Percentiles rank a stretch among this genome's conserved stretches.
These are phyloP conservation scores for Tetraselmis chui DNA, from an alignment of 139 green algal species.

Conservation along the genomic window DNA sequence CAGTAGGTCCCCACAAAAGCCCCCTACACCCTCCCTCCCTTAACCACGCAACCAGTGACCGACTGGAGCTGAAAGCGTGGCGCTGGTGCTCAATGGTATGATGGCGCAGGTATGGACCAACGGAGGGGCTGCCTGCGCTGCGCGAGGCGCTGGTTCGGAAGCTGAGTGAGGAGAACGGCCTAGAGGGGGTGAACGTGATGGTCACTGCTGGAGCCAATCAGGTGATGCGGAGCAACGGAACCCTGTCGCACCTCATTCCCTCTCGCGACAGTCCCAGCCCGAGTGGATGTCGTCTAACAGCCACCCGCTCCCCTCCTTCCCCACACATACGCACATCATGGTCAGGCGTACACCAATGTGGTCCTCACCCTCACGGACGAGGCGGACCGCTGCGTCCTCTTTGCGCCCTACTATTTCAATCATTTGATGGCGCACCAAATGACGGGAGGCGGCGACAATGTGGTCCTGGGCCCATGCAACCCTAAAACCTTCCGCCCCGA, in stretches of 20 bases:
- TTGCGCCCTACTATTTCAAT: conserved; percentile 96
- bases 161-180: conserved; percentile 56
- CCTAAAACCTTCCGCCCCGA: conserved; percentile 38
- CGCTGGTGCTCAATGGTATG: too few species aligned
- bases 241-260: too few species aligned
- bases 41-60: too few species aligned
- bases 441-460: conserved; percentile 35
- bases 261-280: too few species aligned
- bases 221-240: too few species aligned
- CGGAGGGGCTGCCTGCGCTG: conserved; percentile 69
- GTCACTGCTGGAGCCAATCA: conserved; percentile 89
- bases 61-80: too few species aligned
- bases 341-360: conserved; percentile 80
- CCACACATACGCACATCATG: too few species aligned
- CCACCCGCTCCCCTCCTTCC: too few species aligned
- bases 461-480: conserved; percentile 41
- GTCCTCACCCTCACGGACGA: conserved; percentile 71
- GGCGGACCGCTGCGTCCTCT: conserved; percentile 67
- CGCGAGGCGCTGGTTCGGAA: conserved; percentile 64
- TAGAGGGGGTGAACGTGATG: conserved; percentile 71
- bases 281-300: too few species aligned
- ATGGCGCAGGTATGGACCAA: conserved; percentile 53
- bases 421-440: conserved; percentile 82
- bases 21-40: neutral
- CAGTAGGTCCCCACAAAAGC: neutral